Conservation (phyloP, 106 monocot genomes). For the Chionographis japonica region DNA sequence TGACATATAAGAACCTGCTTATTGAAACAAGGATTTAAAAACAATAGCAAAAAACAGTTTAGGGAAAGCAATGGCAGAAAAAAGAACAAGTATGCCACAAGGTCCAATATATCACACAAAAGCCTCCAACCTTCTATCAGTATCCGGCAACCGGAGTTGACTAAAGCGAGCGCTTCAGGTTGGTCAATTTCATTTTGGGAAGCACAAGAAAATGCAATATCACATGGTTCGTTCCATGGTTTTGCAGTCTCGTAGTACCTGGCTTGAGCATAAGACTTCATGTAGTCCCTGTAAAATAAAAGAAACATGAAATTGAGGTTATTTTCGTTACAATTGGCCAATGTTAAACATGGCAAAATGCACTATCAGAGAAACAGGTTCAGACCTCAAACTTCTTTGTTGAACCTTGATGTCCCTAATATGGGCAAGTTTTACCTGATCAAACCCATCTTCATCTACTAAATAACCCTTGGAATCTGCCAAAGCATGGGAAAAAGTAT, state of each 20-base stretch:
- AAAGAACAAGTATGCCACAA: not conserved
- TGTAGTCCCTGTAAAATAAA: constrained; percentile 62
- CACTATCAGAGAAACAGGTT: constrained; percentile 2
- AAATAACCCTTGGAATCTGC: constrained; percentile 94
- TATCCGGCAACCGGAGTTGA: constrained; percentile 83
- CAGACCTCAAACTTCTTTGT: constrained; percentile 87
- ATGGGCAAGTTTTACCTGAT: constrained; percentile 79
- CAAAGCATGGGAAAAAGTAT: too few relatives aligned
- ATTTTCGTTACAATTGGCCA: not conserved
- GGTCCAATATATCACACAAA: not conserved
- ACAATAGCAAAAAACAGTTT: not conserved
- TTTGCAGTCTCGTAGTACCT: constrained; percentile 86
- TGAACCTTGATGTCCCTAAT: constrained; percentile 93
- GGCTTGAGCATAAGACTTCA: constrained; percentile 82
- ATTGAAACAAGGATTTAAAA: constrained; percentile 2
- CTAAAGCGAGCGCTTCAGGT: constrained; percentile 70
- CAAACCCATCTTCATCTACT: constrained; percentile 95
- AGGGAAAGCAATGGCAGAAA: too few relatives aligned
- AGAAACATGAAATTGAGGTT: not conserved
- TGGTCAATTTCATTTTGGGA: constrained; percentile 97
- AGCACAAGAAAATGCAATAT: constrained; percentile 95
- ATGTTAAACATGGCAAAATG: not conserved
- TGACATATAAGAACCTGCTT: constrained; percentile 91
- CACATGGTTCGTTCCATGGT: constrained; percentile 89
- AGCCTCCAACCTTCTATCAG: constrained; percentile 70